Conservation (phyloP, 345 rosid species). For the Trapa bicornis region DNA sequence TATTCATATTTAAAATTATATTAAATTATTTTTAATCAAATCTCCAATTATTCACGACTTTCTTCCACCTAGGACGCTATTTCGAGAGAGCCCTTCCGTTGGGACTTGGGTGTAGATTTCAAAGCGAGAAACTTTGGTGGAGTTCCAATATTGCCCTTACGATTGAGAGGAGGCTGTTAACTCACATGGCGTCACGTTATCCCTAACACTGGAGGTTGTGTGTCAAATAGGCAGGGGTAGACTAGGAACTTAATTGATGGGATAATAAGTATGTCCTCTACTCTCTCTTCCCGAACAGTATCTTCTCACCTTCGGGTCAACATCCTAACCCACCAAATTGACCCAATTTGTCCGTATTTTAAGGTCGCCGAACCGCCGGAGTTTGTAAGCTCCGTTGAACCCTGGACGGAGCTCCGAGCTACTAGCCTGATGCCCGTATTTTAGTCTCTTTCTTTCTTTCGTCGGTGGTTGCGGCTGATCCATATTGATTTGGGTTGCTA, state of each 20-base stretch:
- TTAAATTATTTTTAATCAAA: too few species aligned
- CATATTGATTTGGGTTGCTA: background rate
- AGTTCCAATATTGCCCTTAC: background rate
- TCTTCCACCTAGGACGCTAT: too few species aligned
- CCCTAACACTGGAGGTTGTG: background rate
- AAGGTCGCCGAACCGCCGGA: background rate
- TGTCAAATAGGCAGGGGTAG: background rate
- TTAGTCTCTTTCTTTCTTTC: background rate
- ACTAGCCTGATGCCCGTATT: background rate
- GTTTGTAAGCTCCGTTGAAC: background rate
- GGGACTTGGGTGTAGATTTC: background rate
- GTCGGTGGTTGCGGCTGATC: background rate
- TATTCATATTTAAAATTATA: too few species aligned
- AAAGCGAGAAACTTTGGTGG: background rate
- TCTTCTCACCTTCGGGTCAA: slow-evolving; percentile 3
- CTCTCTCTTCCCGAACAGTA: background rate
- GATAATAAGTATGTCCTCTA: background rate
- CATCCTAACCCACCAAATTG: background rate
- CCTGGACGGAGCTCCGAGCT: background rate
- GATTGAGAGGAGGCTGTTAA: too few species aligned
- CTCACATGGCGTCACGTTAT: background rate
- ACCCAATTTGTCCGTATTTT: background rate
- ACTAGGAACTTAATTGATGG: background rate
- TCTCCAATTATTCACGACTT: too few species aligned
- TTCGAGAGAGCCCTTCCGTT: background rate